Percentiles rank a stretch among this genome's conserved stretches.
Evolutionary conservation across 805 yeast species (phyloP).

Genomic region (Myxozyma sirexii): DNA sequence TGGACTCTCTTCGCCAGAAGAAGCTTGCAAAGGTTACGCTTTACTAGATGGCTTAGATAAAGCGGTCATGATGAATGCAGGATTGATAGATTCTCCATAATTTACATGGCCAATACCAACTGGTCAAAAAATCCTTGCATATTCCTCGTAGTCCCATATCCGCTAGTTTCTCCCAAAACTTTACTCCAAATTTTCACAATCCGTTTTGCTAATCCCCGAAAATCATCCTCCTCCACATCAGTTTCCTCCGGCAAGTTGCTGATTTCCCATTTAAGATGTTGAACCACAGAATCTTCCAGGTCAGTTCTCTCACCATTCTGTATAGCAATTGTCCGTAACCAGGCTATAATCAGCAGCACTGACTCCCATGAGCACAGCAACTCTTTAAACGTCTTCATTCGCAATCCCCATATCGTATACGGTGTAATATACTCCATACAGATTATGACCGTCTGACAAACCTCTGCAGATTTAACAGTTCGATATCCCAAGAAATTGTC

Average conservation of each 20-base stretch:
- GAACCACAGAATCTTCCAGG: background rate
- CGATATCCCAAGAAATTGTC: background rate
- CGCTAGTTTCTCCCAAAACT: background rate
- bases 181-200: background rate
- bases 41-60: no score
- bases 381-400: background rate
- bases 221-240: background rate
- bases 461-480: background rate
- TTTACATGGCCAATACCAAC: background rate
- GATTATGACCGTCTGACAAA: background rate
- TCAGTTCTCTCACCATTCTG: background rate
- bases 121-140: conserved; percentile 1
- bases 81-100: no score
- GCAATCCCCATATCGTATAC: background rate
- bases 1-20: conserved; percentile 3
- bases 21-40: background rate
- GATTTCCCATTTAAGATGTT: background rate
- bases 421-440: conserved; percentile 8
- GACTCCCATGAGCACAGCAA: conserved; percentile 15
- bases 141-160: background rate
- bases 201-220: background rate
- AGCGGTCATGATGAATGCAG: no score
- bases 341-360: conserved; percentile 2
- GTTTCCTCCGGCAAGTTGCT: background rate
- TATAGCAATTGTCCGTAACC: conserved; percentile 2